These are phyloP conservation scores for Elongisporangium senticosum DNA, from an alignment of 352 stramenopile species.

Conservation along the genomic window DNA sequence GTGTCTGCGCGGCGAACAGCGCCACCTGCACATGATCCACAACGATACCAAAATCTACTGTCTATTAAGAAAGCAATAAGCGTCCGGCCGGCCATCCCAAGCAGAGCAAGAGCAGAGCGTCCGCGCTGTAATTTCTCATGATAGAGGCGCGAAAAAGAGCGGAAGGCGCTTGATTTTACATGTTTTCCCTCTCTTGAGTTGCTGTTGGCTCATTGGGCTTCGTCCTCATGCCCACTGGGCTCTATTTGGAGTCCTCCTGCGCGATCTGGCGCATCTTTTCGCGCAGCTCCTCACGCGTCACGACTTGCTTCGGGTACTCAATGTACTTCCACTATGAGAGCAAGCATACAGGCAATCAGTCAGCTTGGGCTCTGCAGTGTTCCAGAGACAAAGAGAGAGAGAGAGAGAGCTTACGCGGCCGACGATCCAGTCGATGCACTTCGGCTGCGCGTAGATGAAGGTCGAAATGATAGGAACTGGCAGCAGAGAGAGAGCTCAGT, in stretches of 20 bases:
- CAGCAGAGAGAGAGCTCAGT: neutral
- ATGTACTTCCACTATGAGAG: slow-evolving; percentile 76
- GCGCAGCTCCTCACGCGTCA: slow-evolving; percentile 73
- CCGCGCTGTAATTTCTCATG: neutral
- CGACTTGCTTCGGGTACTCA: slow-evolving; percentile 68
- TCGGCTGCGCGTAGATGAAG: slow-evolving; percentile 79
- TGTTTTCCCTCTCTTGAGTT: slow-evolving; percentile 15
- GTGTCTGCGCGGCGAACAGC: slow-evolving; percentile 95
- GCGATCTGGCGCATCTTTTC: slow-evolving; percentile 71
- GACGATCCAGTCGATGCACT: slow-evolving; percentile 82
- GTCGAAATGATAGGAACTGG: slow-evolving; percentile 74
- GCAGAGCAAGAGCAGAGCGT: neutral
- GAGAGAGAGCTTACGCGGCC: slow-evolving; percentile 27
- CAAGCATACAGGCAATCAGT: slow-evolving; percentile 1
- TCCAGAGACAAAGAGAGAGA: neutral
- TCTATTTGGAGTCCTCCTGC: slow-evolving; percentile 39
- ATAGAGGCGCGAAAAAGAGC: slow-evolving; percentile 10
- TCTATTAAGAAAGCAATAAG: slow-evolving; percentile 84
- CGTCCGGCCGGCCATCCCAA: neutral
- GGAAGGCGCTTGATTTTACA: slow-evolving; percentile 16
- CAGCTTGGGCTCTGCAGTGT: neutral
- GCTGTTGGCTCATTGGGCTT: slow-evolving; percentile 1
- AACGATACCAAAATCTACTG: slow-evolving; percentile 96
- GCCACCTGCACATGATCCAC: slow-evolving; percentile 95
- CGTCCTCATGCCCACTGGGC: neutral